These are phyloP conservation scores for Smallanthus sonchifolius DNA, from an alignment of 129 eudicot species.

Conservation along the genomic window DNA sequence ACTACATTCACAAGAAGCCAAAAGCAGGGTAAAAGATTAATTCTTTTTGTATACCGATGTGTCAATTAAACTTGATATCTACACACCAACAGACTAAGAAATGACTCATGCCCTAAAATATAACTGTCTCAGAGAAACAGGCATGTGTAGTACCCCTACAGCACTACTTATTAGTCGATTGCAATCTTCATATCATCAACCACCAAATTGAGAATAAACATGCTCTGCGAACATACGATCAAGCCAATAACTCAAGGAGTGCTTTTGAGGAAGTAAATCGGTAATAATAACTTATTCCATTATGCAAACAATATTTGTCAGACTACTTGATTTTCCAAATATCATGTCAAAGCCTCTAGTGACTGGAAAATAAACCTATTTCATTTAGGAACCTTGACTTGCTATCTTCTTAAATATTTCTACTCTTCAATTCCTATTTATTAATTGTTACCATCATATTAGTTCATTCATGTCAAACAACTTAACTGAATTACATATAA, in stretches of 20 bases:
- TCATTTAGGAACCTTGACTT: not conserved
- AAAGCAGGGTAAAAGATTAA: not conserved
- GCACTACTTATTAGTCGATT: not conserved
- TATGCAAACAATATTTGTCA: not conserved
- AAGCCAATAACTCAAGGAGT: not conserved
- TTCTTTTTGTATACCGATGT: not conserved
- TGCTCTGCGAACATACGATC: constrained; percentile 2
- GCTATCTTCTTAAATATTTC: not conserved
- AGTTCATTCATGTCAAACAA: not conserved
- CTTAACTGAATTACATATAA: too few species aligned
- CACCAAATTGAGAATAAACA: not conserved
- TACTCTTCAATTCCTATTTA: not conserved
- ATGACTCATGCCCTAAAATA: not conserved
- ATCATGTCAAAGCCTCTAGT: not conserved
- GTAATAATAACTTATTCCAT: not conserved
- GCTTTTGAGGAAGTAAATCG: not conserved
- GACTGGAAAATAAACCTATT: not conserved
- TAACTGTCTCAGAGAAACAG: not conserved
- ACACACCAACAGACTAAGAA: not conserved
- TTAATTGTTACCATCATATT: not conserved
- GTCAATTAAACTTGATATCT: constrained; percentile 1
- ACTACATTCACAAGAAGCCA: not conserved
- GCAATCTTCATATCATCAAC: not conserved
- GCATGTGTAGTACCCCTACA: not conserved
- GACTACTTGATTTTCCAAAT: not conserved